phyloP scores from a whole-genome alignment of 2,329 filamentous ascomycete species.

The Aspergillus hiratsukae region DNA sequence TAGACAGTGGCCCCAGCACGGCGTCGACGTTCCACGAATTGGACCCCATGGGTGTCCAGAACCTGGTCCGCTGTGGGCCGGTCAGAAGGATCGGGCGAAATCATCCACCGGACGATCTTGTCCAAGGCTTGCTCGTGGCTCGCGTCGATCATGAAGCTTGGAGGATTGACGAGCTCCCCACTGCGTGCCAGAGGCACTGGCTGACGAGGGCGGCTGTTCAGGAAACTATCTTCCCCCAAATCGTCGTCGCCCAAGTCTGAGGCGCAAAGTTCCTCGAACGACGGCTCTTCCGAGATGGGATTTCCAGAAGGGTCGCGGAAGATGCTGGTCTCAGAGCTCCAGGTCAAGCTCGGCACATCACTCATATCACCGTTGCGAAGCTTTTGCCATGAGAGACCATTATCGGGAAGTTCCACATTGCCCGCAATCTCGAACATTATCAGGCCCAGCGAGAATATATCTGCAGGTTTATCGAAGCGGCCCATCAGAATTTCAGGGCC shows the following conservation, averaged over 20 bases:
- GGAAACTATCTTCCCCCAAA: constrained; percentile 35
- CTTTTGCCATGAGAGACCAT: constrained; percentile 85
- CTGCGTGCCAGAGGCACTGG: constrained; percentile 35
- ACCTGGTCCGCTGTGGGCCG: constrained; percentile 74
- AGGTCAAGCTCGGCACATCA: constrained; percentile 82
- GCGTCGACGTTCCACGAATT: constrained; percentile 73
- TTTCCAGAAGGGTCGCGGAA: constrained; percentile 71
- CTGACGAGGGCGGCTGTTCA: constrained; percentile 25
- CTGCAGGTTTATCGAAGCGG: constrained; percentile 81
- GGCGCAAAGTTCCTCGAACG: constrained; percentile 42
- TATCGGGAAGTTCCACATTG: constrained; percentile 90
- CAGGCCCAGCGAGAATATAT: constrained; percentile 89
- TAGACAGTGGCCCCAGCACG: constrained; percentile 89
- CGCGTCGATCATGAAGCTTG: constrained; percentile 81
- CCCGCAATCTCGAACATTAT: constrained; percentile 93
- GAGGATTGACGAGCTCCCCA: constrained; percentile 64
- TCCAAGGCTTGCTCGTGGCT: constrained; percentile 72
- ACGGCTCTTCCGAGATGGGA: constrained; percentile 49
- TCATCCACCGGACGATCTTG: constrained; percentile 81
- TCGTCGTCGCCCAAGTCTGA: constrained; percentile 43
- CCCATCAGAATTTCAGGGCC: constrained; percentile 87
- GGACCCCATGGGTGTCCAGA: constrained; percentile 66
- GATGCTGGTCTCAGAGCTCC: constrained; percentile 66
- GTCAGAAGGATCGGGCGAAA: constrained; percentile 65
- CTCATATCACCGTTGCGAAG: constrained; percentile 85